Evolutionary conservation across 306 rosid genomes (phyloP).

Genomic region (Luffa acutangula): DNA sequence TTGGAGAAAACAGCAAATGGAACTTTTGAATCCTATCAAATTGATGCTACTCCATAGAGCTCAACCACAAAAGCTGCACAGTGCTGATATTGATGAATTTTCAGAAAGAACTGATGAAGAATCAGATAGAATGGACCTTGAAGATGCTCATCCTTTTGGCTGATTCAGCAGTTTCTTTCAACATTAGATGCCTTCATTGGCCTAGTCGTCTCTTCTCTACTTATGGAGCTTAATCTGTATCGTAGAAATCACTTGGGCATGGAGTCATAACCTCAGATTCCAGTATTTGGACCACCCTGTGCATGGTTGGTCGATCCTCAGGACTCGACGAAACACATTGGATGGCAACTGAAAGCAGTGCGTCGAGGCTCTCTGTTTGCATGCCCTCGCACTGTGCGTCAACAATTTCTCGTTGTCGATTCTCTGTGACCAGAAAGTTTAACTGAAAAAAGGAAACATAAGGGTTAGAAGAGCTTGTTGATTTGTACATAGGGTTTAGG

Average conservation of each 20-base stretch:
- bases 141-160: background rate
- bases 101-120: background rate
- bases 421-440: slow-evolving; percentile 75
- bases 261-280: slow-evolving; percentile 97
- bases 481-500: background rate
- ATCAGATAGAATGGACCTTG: background rate
- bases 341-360: slow-evolving; percentile 69
- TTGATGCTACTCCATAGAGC: background rate
- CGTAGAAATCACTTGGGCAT: slow-evolving; percentile 93
- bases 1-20: background rate
- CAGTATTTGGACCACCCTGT: slow-evolving; percentile 83
- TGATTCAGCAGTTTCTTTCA: background rate
- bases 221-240: slow-evolving; percentile 46
- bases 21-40: background rate
- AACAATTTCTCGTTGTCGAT: slow-evolving; percentile 71
- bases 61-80: background rate
- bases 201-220: background rate
- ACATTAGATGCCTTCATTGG: background rate
- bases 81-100: background rate
- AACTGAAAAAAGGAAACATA: slow-evolving; percentile 38
- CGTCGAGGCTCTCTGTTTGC: slow-evolving; percentile 81
- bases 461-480: slow-evolving; percentile 19
- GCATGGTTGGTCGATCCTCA: slow-evolving; percentile 95
- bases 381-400: slow-evolving; percentile 79
- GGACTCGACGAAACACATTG: slow-evolving; percentile 87